Conservation (phyloP, 2,329 filamentous ascomycete species). For the Monascus ruber region DNA sequence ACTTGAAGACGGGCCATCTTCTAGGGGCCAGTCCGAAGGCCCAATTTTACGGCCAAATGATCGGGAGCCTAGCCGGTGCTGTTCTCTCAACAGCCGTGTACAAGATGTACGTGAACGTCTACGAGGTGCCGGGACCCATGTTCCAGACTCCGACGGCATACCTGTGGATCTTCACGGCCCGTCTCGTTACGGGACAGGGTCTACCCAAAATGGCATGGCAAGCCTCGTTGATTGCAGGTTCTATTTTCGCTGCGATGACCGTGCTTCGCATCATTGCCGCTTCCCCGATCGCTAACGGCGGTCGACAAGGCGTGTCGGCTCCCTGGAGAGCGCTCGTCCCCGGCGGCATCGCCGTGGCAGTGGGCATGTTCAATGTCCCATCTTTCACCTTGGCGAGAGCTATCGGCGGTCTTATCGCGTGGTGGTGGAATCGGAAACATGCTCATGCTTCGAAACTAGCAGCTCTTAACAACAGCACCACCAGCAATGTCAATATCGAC, state of each 20-base stretch:
- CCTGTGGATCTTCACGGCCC: constrained; percentile 94
- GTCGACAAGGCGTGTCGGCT: constrained; percentile 25
- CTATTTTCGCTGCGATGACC: constrained; percentile 63
- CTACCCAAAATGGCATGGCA: constrained; percentile 72
- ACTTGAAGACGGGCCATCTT: constrained; percentile 90
- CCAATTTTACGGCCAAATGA: constrained; percentile 93
- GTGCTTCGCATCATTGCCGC: constrained; percentile 51
- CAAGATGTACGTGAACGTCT: constrained; percentile 79
- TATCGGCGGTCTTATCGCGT: constrained; percentile 63
- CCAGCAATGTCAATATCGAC: background rate
- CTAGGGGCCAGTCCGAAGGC: constrained; percentile 85
- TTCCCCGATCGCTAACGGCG: constrained; percentile 19
- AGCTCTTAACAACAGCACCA: constrained; percentile 23
- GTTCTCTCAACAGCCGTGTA: constrained; percentile 81
- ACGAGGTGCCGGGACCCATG: constrained; percentile 73
- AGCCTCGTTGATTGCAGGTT: constrained; percentile 64
- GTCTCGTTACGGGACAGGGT: constrained; percentile 82
- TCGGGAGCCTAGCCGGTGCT: constrained; percentile 77
- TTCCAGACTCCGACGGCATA: constrained; percentile 93
- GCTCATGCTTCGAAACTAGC: constrained; percentile 25
- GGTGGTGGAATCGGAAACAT: constrained; percentile 58
- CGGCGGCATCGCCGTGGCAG: constrained; percentile 89
- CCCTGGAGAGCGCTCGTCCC: constrained; percentile 67
- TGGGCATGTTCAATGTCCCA: constrained; percentile 96
- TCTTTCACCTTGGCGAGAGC: constrained; percentile 87